A percentile compares a stretch with the other conserved stretches of the same genome.
Evolutionary conservation across 2,329 filamentous ascomycete genomes (phyloP).

Genomic region (Alternaria panax): DNA sequence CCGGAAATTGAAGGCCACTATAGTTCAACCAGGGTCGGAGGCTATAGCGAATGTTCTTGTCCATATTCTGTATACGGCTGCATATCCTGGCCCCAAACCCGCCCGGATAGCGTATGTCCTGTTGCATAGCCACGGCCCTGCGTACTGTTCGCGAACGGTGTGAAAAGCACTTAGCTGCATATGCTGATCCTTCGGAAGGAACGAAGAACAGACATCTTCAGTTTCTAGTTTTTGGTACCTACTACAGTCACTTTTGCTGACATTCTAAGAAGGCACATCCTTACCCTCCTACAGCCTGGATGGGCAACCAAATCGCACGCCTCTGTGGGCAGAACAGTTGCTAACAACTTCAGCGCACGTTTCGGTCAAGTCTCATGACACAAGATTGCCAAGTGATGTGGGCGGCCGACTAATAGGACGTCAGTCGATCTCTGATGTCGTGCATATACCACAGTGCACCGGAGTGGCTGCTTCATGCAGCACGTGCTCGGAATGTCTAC

Average conservation of each 20-base stretch:
- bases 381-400: constrained; percentile 13
- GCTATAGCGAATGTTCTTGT: constrained; percentile 9
- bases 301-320: background rate
- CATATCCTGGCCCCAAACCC: constrained; percentile 17
- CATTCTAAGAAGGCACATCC: background rate
- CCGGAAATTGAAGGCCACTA: constrained; percentile 15
- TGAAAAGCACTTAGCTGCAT: constrained; percentile 28
- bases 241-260: constrained; percentile 2
- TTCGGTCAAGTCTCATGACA: background rate
- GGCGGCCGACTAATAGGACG: constrained; percentile 19
- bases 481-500: constrained; percentile 20
- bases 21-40: constrained; percentile 1
- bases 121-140: constrained; percentile 13
- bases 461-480: constrained; percentile 17
- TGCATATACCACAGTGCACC: constrained; percentile 32
- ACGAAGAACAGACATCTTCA: constrained; percentile 25
- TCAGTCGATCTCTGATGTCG: constrained; percentile 34
- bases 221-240: constrained; percentile 11
- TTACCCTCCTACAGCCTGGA: background rate
- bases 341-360: background rate
- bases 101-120: constrained; percentile 17
- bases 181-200: constrained; percentile 1
- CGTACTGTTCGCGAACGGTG: constrained; percentile 32
- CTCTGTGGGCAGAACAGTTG: background rate
- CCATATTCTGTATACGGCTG: constrained; percentile 18